phyloP scores from a whole-genome alignment of 2,329 filamentous ascomycete genomes.

The Ophiobolus disseminans region DNA sequence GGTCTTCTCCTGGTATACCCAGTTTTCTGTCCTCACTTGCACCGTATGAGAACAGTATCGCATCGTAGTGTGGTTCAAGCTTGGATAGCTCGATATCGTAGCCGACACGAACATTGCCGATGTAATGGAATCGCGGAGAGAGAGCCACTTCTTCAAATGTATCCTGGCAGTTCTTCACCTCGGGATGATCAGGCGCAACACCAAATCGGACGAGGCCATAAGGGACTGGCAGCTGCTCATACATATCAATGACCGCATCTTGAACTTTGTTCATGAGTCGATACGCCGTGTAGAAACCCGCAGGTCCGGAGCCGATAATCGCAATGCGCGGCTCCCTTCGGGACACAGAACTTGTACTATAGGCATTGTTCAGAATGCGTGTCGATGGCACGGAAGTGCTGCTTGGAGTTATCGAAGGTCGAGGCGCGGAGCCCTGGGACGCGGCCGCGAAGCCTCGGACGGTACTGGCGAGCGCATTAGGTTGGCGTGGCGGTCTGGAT shows the following conservation, averaged over 20 bases:
- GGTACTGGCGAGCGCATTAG: too few species aligned
- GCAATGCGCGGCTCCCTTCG: slow-evolving; percentile 75
- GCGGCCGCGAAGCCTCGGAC: slow-evolving; percentile 12
- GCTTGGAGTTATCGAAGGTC: slow-evolving; percentile 12
- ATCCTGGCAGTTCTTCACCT: slow-evolving; percentile 98
- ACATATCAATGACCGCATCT: slow-evolving; percentile 86
- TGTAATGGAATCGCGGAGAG: slow-evolving; percentile 83
- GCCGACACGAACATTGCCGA: slow-evolving; percentile 87
- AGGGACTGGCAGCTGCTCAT: slow-evolving; percentile 89
- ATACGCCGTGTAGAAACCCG: slow-evolving; percentile 93
- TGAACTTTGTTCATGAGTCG: slow-evolving; percentile 79
- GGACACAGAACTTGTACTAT: slow-evolving; percentile 25
- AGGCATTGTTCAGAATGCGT: slow-evolving; percentile 22
- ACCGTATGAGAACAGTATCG: slow-evolving; percentile 90
- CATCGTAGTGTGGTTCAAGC: slow-evolving; percentile 85
- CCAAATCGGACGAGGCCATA: slow-evolving; percentile 93
- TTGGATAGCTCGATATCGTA: slow-evolving; percentile 69
- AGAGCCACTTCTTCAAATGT: slow-evolving; percentile 89
- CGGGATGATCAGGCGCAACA: slow-evolving; percentile 97
- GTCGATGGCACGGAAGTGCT: neutral
- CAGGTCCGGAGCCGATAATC: slow-evolving; percentile 90
- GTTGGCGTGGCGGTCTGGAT: neutral
- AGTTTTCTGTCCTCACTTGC: slow-evolving; percentile 83
- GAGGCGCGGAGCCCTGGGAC: slow-evolving; percentile 9
- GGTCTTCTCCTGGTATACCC: slow-evolving; percentile 78